Base-by-base conservation (phyloP, 2,329 filamentous ascomycete genomes). In the Plenodomus lindquistii region DNA sequence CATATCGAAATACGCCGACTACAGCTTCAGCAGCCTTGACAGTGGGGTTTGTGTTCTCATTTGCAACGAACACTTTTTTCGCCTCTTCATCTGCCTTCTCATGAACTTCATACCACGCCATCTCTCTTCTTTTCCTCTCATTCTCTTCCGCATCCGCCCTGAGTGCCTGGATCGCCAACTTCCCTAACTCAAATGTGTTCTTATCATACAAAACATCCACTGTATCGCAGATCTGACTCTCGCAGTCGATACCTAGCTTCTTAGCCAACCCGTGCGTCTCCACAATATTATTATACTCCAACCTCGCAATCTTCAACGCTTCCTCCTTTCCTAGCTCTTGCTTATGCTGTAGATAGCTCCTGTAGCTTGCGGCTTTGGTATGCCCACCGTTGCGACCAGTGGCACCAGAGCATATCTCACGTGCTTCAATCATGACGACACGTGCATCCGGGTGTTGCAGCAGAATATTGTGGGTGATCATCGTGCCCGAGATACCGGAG, bases 141-240 rank as follows among this genome's bases (percentile, higher is more conserved):
- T 66, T 48, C 1, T 58, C 56, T 0, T n/a, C 51, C 1, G 57
- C 57, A 54, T 68, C 65, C 0, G 29, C 46, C 19, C 47, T 48
- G 19, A 72, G 37, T 9, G 51, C 45, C 11, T 62, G 42, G 31
- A 71, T 66, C 0, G 67, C 61, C 13, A 35, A 16, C 37, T 63
- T 65, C 0, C 69, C 70, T 3, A 38, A 5, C 27, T 66, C 56
- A 42, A 70, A 73, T 0, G 65, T 63, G 11, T 41, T 37, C 11
- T 50, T 17, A 41, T 84, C 80, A 60, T 84, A 85, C 24, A 85
- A 71, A 2, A 85, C 70, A 62, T 86, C 83, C 2, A 84, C 75
- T 0, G 84, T 86, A 19, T 77, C 71, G 55, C 81, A 79, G 9
- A 75, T 62, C 31, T 69, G 60, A 41, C 75, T 78, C 57, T 85